Percentiles rank a stretch among this genome's conserved stretches.
Evolutionary conservation across 2,329 filamentous ascomycete species (phyloP).

Genomic region (Penicillium hordei): DNA sequence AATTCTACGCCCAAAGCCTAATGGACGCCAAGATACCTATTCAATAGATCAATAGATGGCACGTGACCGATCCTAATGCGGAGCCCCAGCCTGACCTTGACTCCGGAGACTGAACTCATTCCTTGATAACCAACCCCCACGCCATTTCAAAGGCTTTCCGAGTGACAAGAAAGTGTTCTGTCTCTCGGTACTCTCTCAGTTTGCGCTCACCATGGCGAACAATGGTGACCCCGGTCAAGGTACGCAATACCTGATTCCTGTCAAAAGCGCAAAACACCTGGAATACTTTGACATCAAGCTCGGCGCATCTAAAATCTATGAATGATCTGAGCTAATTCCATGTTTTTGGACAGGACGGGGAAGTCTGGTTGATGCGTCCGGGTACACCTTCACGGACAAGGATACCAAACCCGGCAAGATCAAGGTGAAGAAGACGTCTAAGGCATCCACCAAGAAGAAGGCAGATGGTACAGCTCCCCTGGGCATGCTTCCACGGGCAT

Average conservation of each 20-base stretch:
- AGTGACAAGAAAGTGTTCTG: slow-evolving; percentile 4
- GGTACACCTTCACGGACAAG: slow-evolving; percentile 48
- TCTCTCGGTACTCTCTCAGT: slow-evolving; percentile 5
- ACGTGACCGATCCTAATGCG: slow-evolving; percentile 29
- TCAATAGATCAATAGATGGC: slow-evolving; percentile 4
- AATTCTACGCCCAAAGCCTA: background rate
- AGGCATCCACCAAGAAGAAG: slow-evolving; percentile 38
- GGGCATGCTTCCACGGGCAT: slow-evolving; percentile 6
- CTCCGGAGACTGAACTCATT: slow-evolving; percentile 15
- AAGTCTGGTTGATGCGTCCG: slow-evolving; percentile 47
- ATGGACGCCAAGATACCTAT: background rate
- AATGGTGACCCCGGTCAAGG: slow-evolving; percentile 39
- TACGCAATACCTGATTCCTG: slow-evolving; percentile 21
- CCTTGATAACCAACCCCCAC: slow-evolving; percentile 1
- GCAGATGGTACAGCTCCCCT: slow-evolving; percentile 29
- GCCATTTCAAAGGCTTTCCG: background rate
- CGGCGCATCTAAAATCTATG: background rate
- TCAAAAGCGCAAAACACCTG: slow-evolving; percentile 8
- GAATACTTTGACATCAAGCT: slow-evolving; percentile 3
- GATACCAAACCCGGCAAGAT: slow-evolving; percentile 47
- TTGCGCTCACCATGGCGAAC: slow-evolving; percentile 34
- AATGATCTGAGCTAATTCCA: slow-evolving; percentile 6
- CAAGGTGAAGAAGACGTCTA: slow-evolving; percentile 44
- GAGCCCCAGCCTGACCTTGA: slow-evolving; percentile 29
- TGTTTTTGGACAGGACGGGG: slow-evolving; percentile 22